These are phyloP conservation scores for Rutstroemia sp. DNA, from an alignment of 2,329 filamentous ascomycete genomes.

Conservation along the genomic window DNA sequence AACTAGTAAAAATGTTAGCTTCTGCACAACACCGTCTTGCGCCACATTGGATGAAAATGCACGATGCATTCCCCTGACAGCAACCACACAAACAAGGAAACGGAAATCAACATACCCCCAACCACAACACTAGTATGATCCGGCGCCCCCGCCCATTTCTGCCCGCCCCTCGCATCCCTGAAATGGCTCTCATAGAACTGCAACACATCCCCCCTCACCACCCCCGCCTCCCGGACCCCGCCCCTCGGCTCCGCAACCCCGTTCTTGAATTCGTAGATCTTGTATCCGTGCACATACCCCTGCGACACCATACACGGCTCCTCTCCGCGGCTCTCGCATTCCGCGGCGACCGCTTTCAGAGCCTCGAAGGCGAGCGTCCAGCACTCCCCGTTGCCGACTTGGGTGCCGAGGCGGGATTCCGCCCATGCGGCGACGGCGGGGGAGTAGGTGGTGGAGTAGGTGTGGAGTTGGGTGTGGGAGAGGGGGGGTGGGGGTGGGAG, in stretches of 20 bases:
- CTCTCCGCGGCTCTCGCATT: slow-evolving; percentile 20
- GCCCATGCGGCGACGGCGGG: slow-evolving; percentile 28
- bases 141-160: slow-evolving; percentile 27
- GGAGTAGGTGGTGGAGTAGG: slow-evolving; percentile 22
- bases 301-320: slow-evolving; percentile 29
- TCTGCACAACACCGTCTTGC: too few relatives aligned
- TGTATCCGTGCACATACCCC: slow-evolving; percentile 28
- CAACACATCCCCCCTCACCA: slow-evolving; percentile 31
- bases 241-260: slow-evolving; percentile 15
- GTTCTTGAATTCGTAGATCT: slow-evolving; percentile 25
- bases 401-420: slow-evolving; percentile 23
- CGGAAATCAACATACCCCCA: slow-evolving; percentile 2
- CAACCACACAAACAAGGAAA: too few relatives aligned
- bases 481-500: slow-evolving; percentile 24
- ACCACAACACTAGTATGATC: slow-evolving; percentile 31
- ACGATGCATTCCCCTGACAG: too few relatives aligned
- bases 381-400: slow-evolving; percentile 33
- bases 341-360: slow-evolving; percentile 22
- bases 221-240: slow-evolving; percentile 22
- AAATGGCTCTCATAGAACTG: slow-evolving; percentile 29
- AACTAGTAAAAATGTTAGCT: slow-evolving; percentile 9
- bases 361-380: slow-evolving; percentile 32
- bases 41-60: background rate
- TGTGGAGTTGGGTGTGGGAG: slow-evolving; percentile 16
- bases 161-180: slow-evolving; percentile 19